Conservation (phyloP, 129 eudicot genomes). For the Flaveria sonorensis region DNA sequence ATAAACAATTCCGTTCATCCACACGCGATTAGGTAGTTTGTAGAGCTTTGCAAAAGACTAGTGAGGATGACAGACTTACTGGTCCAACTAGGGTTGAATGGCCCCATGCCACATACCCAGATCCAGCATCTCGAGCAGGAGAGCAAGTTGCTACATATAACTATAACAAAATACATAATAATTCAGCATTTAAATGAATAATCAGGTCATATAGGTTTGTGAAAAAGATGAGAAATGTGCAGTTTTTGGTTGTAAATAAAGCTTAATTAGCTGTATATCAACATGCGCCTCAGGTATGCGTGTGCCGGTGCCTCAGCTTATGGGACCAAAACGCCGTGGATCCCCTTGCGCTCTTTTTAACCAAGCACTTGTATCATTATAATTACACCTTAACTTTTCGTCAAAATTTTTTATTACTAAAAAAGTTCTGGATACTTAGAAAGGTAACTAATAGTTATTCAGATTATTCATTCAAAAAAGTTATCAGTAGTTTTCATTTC, state of each 20-base stretch:
- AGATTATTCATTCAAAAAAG: background rate
- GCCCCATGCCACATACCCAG: slow-evolving; percentile 98
- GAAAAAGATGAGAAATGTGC: no score
- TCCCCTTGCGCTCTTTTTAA: no score
- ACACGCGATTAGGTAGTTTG: background rate
- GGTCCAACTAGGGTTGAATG: slow-evolving; percentile 96
- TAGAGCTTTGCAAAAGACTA: background rate
- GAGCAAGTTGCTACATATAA: slow-evolving; percentile 92
- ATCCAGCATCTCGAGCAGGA: slow-evolving; percentile 85
- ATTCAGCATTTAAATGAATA: slow-evolving; percentile 8
- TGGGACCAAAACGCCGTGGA: no score
- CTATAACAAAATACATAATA: slow-evolving; percentile 41
- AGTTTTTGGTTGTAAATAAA: no score
- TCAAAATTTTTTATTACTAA: background rate
- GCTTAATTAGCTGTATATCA: no score
- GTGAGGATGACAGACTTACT: slow-evolving; percentile 49
- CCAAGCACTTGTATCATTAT: background rate
- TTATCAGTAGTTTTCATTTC: slow-evolving; percentile 1
- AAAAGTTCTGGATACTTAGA: background rate
- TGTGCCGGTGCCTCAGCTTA: no score
- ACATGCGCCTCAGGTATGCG: no score
- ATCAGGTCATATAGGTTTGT: background rate
- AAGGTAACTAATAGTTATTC: background rate
- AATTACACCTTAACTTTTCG: background rate
- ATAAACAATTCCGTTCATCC: background rate